Evolutionary conservation across 176 grass and related monocot genomes (phyloP).

Genomic region (Themeda triandra): DNA sequence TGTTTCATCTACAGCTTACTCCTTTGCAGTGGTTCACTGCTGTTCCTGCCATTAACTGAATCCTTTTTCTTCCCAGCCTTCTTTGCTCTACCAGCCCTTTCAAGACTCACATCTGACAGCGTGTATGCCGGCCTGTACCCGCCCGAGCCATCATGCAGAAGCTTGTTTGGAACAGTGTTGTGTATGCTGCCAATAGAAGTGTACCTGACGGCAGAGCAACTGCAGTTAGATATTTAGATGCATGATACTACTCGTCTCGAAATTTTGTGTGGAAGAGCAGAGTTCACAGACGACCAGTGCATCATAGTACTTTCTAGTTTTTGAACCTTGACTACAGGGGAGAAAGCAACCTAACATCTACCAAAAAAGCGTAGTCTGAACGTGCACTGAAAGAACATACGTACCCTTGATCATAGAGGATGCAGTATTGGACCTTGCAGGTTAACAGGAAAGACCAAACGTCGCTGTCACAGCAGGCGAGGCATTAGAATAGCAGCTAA

Average conservation of each 20-base stretch:
- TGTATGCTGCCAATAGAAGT: conserved; percentile 72
- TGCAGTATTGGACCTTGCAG: conserved; percentile 62
- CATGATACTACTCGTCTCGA: not conserved
- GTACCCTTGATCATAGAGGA: conserved; percentile 78
- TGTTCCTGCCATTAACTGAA: conserved; percentile 20
- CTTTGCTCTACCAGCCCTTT: conserved; percentile 51
- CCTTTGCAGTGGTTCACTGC: not conserved
- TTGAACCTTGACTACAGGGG: too few species aligned
- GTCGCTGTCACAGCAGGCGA: conserved; percentile 46
- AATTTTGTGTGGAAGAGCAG: not conserved
- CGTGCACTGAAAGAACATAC: not conserved
- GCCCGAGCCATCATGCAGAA: conserved; percentile 15
- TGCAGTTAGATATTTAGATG: not conserved
- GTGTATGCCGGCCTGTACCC: conserved; percentile 59
- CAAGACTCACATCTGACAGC: conserved; percentile 56
- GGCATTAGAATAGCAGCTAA: not conserved
- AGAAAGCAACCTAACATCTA: not conserved
- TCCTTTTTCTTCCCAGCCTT: conserved; percentile 5
- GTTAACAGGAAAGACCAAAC: conserved; percentile 71
- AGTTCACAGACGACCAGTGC: not conserved
- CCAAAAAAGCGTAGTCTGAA: not conserved
- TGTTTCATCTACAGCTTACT: not conserved
- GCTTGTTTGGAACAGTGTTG: conserved; percentile 59
- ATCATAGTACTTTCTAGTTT: not conserved
- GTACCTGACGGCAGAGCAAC: conserved; percentile 33